Base-by-base conservation (phyloP, 1,284 basidiomycete genomes). In the Leccinum griseonigrum region DNA sequence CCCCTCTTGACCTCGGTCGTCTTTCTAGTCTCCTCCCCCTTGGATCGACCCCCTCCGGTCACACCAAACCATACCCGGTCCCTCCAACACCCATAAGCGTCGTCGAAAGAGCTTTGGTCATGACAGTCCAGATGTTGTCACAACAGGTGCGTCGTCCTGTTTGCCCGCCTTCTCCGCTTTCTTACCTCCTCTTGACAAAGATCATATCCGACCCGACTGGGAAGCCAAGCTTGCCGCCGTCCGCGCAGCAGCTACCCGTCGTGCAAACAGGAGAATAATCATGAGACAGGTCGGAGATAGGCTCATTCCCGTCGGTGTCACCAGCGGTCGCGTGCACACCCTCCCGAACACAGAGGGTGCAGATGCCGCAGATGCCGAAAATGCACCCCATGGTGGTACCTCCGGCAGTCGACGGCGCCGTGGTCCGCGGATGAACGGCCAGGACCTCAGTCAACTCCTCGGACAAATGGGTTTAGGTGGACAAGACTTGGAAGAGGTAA, bases 211-310 rank as follows among this genome's bases (percentile, higher is more conserved):
- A 61, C 95, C 94, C 1, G 94, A 97, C 76, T 97, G 95, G 95
- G 94, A 97, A 78, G 83, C 87, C 38, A 97, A 98, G 76, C 78
- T 97, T 48, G 92, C 95, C 64, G 87, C 92, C 56, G 90, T 97
- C 60, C 87, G 91, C 66, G 92, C 95, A 60, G 88, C 92, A 54
- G 94, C 95, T 43, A 85, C 91, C 43, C 85, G 96, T 64, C 85
- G 95, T 54, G 97, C 97, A 16, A 97, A 97, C 71, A 84, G 97
- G 67, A 85, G 97, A 40, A 97, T 99, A 72, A 92, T 99, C 60
- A 98, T 99, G 95, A 89, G 97, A 53, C 95, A 98, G 75, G 95
- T 98, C 26, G 97, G 97, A 53, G 97, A 98, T 75, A 86, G 95
- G 16, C 87, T 99, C 53, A 93, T 99, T 59, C 97, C 97, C 26